Evolutionary conservation across 108 stramenopile genomes (phyloP).

Genomic region (Discostella pseudostelligera): DNA sequence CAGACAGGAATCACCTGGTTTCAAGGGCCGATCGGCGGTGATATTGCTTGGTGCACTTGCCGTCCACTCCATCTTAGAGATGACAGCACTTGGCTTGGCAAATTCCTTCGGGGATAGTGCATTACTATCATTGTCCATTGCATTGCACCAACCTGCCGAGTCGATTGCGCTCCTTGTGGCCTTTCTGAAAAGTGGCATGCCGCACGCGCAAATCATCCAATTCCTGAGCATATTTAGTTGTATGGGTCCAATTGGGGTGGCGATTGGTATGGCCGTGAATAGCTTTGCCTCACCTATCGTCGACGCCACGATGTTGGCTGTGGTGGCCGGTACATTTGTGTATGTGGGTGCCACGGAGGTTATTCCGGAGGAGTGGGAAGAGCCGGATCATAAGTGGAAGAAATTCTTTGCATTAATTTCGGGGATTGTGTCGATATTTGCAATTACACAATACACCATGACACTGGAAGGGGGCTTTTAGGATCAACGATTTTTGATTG

Average conservation of each 20-base stretch:
- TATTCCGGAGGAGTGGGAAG: conserved; percentile 96
- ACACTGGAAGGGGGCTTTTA: conserved; percentile 44
- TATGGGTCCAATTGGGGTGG: conserved; percentile 87
- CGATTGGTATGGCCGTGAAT: conserved; percentile 86
- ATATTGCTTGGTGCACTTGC: conserved; percentile 93
- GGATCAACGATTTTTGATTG: too few species aligned
- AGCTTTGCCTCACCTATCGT: conserved; percentile 87
- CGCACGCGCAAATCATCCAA: conserved; percentile 73
- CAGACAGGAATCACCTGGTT: conserved; percentile 11
- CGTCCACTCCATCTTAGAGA: conserved; percentile 94
- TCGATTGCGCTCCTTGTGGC: conserved; percentile 95
- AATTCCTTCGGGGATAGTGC: conserved; percentile 81
- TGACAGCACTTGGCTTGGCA: conserved; percentile 91
- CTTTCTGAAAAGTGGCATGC: conserved; percentile 94
- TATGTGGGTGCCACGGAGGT: conserved; percentile 98
- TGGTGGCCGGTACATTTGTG: conserved; percentile 98
- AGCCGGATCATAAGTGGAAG: conserved; percentile 90
- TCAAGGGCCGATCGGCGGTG: conserved; percentile 82
- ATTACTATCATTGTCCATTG: conserved; percentile 90
- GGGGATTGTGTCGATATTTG: conserved; percentile 79
- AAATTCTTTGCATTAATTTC: conserved; percentile 84
- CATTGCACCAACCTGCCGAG: conserved; percentile 96
- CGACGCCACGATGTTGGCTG: conserved; percentile 92
- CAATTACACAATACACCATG: conserved; percentile 85
- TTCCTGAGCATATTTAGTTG: conserved; percentile 84